phyloP scores from a whole-genome alignment of 2,329 filamentous ascomycete species.

The Apiospora koreana region DNA sequence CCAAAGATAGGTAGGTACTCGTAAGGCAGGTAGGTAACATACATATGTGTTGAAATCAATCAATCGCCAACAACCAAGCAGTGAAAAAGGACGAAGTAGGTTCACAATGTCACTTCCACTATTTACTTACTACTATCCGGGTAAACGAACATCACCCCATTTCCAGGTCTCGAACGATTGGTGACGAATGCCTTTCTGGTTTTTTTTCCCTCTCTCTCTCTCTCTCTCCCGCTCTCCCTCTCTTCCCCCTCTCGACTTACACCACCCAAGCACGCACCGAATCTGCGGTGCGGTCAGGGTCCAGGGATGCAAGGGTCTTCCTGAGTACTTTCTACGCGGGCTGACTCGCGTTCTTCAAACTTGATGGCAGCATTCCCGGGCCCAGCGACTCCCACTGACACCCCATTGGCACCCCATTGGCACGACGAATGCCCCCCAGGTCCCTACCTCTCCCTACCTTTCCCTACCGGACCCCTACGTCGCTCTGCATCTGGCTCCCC shows the following conservation, averaged over 20 bases:
- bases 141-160: background rate
- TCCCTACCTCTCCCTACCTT: background rate
- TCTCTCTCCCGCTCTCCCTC: no score
- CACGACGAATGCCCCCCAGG: background rate
- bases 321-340: background rate
- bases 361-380: conserved; percentile 2
- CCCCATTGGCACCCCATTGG: background rate
- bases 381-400: background rate
- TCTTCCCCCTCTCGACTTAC: background rate
- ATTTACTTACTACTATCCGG: background rate
- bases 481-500: conserved; percentile 7
- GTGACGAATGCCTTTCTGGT: background rate
- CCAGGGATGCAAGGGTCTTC: conserved; percentile 7
- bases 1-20: no score
- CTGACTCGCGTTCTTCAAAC: conserved; percentile 12
- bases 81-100: background rate
- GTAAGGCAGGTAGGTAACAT: no score
- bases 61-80: background rate
- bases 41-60: background rate
- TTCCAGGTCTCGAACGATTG: background rate
- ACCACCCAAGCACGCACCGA: background rate
- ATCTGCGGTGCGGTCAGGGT: conserved; percentile 2
- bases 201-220: background rate
- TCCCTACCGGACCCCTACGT: conserved; percentile 2
- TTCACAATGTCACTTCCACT: background rate